Evolutionary conservation across 371 early-diverging fungal genomes (phyloP).

Genomic region (Apophysomyces ossiformis): DNA sequence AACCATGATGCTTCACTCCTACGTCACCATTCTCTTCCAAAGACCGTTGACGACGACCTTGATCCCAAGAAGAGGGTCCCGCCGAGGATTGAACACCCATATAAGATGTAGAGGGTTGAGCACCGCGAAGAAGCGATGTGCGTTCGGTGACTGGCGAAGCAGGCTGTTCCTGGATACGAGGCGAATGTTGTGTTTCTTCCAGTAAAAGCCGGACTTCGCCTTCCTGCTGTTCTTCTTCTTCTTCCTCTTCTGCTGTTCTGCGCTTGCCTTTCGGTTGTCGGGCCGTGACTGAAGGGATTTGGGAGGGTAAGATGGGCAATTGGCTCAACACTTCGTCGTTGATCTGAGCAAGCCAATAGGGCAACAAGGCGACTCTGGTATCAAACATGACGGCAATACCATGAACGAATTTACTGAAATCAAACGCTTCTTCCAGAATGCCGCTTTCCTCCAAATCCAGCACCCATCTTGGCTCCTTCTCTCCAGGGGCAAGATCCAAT

Average conservation of each 20-base stretch:
- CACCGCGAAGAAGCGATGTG: constrained; percentile 24
- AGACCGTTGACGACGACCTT: no score
- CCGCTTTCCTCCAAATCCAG: constrained; percentile 87
- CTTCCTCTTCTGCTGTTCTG: constrained; percentile 1
- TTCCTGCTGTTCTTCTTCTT: constrained; percentile 1
- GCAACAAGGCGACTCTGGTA: constrained; percentile 86
- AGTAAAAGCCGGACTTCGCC: constrained; percentile 15
- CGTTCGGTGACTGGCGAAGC: constrained; percentile 29
- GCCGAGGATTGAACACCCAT: constrained; percentile 8
- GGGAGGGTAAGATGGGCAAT: constrained; percentile 33
- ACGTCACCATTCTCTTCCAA: no score
- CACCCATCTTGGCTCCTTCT: constrained; percentile 95
- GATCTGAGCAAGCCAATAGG: constrained; percentile 98
- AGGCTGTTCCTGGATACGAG: constrained; percentile 14
- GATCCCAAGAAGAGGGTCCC: background rate
- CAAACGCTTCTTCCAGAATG: constrained; percentile 96
- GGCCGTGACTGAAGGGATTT: constrained; percentile 20
- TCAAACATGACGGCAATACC: constrained; percentile 95
- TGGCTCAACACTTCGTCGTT: constrained; percentile 84
- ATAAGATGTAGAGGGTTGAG: constrained; percentile 15
- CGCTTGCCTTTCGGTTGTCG: constrained; percentile 12
- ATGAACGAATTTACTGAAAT: constrained; percentile 99
- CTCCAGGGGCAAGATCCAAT: constrained; percentile 89
- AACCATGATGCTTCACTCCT: background rate
- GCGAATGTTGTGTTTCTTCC: constrained; percentile 15